phyloP scores from a whole-genome alignment of 257 asterid genomes.

The Lycium ferocissimum region DNA sequence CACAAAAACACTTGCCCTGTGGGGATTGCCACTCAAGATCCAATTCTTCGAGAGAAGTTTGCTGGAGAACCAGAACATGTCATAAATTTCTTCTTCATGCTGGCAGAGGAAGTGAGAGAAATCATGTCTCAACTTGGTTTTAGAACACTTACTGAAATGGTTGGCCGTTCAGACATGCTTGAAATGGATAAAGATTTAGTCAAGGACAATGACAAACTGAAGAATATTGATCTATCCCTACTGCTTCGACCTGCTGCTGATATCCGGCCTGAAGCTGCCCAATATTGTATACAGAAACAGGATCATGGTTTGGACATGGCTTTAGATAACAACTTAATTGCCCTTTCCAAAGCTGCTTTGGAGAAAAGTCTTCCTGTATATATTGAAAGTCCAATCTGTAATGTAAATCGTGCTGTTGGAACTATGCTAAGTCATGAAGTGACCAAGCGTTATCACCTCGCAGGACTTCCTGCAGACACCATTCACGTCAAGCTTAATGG shows the following conservation, averaged over 20 bases:
- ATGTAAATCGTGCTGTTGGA: constrained; percentile 94
- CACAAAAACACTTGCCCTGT: constrained; percentile 99
- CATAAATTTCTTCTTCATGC: constrained; percentile 95
- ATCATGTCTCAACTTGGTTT: constrained; percentile 94
- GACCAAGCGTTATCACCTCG: constrained; percentile 74
- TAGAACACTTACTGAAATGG: constrained; percentile 85
- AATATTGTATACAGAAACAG: constrained; percentile 92
- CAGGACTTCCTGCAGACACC: constrained; percentile 86
- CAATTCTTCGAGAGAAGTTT: constrained; percentile 89
- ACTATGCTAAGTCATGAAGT: constrained; percentile 98
- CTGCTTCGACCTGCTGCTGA: constrained; percentile 97
- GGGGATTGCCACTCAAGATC: constrained; percentile 99
- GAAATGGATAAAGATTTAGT: constrained; percentile 77
- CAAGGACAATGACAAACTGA: constrained; percentile 81
- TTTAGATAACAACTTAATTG: constrained; percentile 80
- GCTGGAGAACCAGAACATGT: constrained; percentile 99
- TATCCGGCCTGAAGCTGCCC: constrained; percentile 97
- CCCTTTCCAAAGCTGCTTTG: constrained; percentile 72
- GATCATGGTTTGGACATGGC: constrained; percentile 98
- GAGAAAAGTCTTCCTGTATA: constrained; percentile 85
- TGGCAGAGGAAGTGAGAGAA: constrained; percentile 95
- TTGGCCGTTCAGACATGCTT: constrained; percentile 97
- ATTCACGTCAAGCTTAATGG: constrained; percentile 88
- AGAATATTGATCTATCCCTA: constrained; percentile 82
- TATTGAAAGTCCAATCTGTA: constrained; percentile 82